Conservation (phyloP, 768 basidiomycete genomes). For the Sarcodon sp. region DNA sequence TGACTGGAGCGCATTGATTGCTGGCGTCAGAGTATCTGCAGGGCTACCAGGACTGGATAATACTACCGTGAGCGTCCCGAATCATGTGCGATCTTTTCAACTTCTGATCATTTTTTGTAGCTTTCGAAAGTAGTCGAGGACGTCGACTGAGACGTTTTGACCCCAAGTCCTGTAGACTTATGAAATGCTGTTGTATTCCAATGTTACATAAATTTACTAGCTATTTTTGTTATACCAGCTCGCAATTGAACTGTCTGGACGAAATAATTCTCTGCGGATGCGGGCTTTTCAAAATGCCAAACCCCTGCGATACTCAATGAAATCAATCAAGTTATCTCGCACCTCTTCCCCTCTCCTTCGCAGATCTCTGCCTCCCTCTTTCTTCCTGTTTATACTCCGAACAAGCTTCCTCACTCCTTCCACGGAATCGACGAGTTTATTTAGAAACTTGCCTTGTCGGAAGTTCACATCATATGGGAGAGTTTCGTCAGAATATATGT, state of each 20-base stretch:
- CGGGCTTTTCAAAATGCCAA: constrained; percentile 25
- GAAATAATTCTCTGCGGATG: too few relatives aligned
- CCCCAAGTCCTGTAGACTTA: too few relatives aligned
- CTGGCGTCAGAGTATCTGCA: constrained; percentile 63
- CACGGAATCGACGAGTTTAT: constrained; percentile 40
- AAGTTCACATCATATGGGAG: constrained; percentile 75
- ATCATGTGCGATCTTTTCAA: too few relatives aligned
- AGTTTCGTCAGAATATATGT: constrained; percentile 86
- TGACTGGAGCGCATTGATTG: constrained; percentile 79
- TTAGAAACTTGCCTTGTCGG: constrained; percentile 44
- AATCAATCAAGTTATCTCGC: constrained; percentile 62
- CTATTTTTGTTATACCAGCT: too few relatives aligned
- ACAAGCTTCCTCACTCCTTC: constrained; percentile 53
- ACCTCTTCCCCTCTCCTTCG: constrained; percentile 63
- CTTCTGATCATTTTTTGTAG: background rate
- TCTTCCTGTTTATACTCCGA: constrained; percentile 52
- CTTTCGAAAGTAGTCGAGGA: background rate
- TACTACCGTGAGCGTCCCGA: constrained; percentile 15
- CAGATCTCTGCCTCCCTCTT: constrained; percentile 53
- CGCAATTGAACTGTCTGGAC: too few relatives aligned
- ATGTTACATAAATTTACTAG: too few relatives aligned
- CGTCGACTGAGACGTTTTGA: background rate
- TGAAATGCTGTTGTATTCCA: too few relatives aligned
- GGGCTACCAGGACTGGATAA: constrained; percentile 39
- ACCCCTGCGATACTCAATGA: constrained; percentile 57